Evolutionary conservation across 2,329 filamentous ascomycete species (phyloP), one percentile per base, ranked within the genome.

Genomic region (Cercospora beticola): DNA sequence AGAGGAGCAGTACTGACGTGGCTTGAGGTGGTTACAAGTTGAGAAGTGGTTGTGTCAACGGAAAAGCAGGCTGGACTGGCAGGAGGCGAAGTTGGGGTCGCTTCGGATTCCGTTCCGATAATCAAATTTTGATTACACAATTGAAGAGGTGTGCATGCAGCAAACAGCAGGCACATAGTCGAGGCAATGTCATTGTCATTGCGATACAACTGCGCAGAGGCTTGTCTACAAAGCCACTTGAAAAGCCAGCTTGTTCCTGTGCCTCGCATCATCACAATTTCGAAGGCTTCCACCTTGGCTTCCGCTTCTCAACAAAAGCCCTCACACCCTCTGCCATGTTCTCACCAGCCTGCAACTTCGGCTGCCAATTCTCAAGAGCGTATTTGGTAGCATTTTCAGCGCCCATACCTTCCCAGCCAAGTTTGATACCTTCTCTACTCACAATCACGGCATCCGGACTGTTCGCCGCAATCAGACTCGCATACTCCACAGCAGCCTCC

Each of bases 381-480:
- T 87, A 76, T 69, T 82, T 82, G 40, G 88, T 92, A 9, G 82
- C 90, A 69, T 86, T 84, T 77, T 89, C 87, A 0, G 89, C 90
- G 10, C 89, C 87, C 21, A 89, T 80, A 0, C 84, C 86, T 74
- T 92, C 91, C 90, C 90, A 93, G 0, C 89, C 91, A 71, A 91
- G 79, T 78, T 90, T 87, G 62, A 95, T 76, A 0, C 91, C 92
- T 76, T 89, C 89, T 23, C 91, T 84, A 68, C 84, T 89, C n/a
- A 92, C 89, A 74, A 94, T 87, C 33, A 94, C 86, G 26, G 89
- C 85, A 79, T 95, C 92, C 2, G 92, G 92, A 73, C 89, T 92
- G 78, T 76, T 76, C 68, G 76, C 84, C 18, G 87, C 87, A 73
- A 94, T 85, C 76, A 83, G 80, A 49, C 77, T 79, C 14, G 91